These are phyloP conservation scores for Castanopsis chinensis DNA, from an alignment of 306 rosid species.

Conservation along the genomic window DNA sequence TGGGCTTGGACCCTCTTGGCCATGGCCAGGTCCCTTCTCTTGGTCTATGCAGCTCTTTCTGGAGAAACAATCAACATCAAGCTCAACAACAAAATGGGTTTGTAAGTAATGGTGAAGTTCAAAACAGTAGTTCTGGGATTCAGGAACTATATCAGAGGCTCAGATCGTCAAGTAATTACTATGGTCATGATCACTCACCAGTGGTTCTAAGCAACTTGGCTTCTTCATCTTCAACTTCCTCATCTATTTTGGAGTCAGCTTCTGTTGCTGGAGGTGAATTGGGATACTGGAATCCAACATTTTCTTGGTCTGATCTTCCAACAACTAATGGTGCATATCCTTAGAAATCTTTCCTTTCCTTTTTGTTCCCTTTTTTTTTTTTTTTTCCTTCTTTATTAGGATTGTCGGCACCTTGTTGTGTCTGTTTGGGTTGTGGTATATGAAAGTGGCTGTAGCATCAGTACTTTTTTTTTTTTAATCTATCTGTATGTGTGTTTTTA, in stretches of 20 bases:
- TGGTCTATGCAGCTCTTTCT: constrained; percentile 56
- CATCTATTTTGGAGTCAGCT: constrained; percentile 61
- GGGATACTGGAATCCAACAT: constrained; percentile 83
- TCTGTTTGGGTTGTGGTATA: constrained; percentile 39
- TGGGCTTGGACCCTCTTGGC: constrained; percentile 50
- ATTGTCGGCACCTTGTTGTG: constrained; percentile 14
- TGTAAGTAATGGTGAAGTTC: constrained; percentile 36
- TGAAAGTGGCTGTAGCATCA: constrained; percentile 36
- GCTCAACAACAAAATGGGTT: constrained; percentile 33
- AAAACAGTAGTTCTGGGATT: constrained; percentile 43
- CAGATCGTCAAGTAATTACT: constrained; percentile 48
- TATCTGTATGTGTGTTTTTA: constrained; percentile 30
- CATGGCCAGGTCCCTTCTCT: constrained; percentile 47
- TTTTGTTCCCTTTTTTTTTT: not conserved
- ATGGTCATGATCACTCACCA: constrained; percentile 36
- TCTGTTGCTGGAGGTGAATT: constrained; percentile 57
- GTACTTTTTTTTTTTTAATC: not conserved
- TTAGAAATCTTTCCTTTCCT: constrained; percentile 22
- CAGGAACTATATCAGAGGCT: constrained; percentile 83
- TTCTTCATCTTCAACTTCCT: constrained; percentile 35
- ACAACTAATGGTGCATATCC: constrained; percentile 83
- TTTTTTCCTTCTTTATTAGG: constrained; percentile 1
- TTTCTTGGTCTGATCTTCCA: constrained; percentile 80
- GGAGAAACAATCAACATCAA: constrained; percentile 59
- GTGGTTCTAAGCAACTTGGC: constrained; percentile 46